Conservation (phyloP, 768 basidiomycete genomes). For the Clavulina sp. region DNA sequence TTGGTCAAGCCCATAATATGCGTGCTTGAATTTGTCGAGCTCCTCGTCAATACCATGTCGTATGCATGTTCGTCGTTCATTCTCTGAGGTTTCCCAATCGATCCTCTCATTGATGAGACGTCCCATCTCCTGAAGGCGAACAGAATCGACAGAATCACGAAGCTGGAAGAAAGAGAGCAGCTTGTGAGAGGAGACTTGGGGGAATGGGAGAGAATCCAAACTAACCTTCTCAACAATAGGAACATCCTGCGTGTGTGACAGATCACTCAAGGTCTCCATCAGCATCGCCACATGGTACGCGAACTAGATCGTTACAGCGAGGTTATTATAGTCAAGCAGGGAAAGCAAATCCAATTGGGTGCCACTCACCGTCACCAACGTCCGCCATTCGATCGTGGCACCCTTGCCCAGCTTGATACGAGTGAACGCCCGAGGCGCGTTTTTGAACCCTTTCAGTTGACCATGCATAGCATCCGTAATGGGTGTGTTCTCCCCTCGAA, state of each 20-base stretch:
- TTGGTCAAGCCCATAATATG: slow-evolving; percentile 69
- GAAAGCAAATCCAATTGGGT: too few species aligned
- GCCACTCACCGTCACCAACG: slow-evolving; percentile 45
- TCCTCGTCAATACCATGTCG: slow-evolving; percentile 63
- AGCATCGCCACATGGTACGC: slow-evolving; percentile 63
- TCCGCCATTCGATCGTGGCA: slow-evolving; percentile 61
- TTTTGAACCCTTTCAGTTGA: slow-evolving; percentile 63
- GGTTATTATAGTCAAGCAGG: neutral
- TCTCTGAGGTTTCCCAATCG: slow-evolving; percentile 80
- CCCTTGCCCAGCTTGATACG: slow-evolving; percentile 42
- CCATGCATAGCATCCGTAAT: slow-evolving; percentile 36
- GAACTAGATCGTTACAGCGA: slow-evolving; percentile 34
- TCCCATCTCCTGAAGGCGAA: slow-evolving; percentile 50
- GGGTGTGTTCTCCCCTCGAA: slow-evolving; percentile 44
- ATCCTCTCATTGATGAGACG: slow-evolving; percentile 58
- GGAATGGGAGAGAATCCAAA: slow-evolving; percentile 1
- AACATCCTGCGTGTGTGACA: slow-evolving; percentile 36
- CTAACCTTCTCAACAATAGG: slow-evolving; percentile 45
- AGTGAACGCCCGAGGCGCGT: slow-evolving; percentile 45
- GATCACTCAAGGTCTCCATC: slow-evolving; percentile 44
- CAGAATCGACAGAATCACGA: slow-evolving; percentile 35
- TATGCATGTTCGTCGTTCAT: slow-evolving; percentile 52
- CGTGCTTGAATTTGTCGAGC: slow-evolving; percentile 68
- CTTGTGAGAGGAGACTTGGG: neutral
- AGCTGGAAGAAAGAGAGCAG: slow-evolving; percentile 27